phyloP scores from a whole-genome alignment of 148 eudicot species.

The Rhododendron mucronatum region DNA sequence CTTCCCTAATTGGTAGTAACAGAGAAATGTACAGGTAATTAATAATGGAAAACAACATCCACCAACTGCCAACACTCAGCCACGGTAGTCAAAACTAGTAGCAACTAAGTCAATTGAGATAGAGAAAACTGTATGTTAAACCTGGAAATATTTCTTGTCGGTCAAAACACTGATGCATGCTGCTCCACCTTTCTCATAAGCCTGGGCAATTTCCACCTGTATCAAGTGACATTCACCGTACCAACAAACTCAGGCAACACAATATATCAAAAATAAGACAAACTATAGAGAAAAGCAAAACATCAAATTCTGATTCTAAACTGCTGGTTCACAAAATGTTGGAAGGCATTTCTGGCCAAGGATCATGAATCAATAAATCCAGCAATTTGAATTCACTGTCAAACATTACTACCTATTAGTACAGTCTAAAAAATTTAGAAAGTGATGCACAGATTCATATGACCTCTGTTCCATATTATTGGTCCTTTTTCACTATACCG shows the following conservation, averaged over 20 bases:
- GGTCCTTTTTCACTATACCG: not conserved
- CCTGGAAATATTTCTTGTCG: conserved; percentile 86
- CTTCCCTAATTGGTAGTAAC: conserved; percentile 54
- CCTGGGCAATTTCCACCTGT: conserved; percentile 87
- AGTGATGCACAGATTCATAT: not conserved
- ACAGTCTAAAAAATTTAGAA: not conserved
- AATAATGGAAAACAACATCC: not conserved
- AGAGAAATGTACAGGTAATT: conserved; percentile 1
- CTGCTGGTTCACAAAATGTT: not conserved
- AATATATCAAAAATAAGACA: not conserved
- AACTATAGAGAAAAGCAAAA: not conserved
- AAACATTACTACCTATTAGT: not conserved
- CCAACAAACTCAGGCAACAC: not conserved
- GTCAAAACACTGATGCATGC: conserved; percentile 97
- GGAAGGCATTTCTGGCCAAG: not conserved
- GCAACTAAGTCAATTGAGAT: not conserved
- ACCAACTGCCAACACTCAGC: not conserved
- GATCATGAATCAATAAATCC: not conserved
- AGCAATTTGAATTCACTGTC: not conserved
- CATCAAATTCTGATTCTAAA: not conserved
- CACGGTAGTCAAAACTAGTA: not conserved
- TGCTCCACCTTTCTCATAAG: conserved; percentile 98
- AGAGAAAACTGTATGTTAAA: conserved; percentile 6
- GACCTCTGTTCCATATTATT: not conserved
- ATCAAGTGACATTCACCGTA: conserved; percentile 1